Percentiles rank a stretch among this genome's conserved stretches.
Conservation (phyloP, 2,329 filamentous ascomycete genomes). For the Pochonia chlamydosporia region DNA sequence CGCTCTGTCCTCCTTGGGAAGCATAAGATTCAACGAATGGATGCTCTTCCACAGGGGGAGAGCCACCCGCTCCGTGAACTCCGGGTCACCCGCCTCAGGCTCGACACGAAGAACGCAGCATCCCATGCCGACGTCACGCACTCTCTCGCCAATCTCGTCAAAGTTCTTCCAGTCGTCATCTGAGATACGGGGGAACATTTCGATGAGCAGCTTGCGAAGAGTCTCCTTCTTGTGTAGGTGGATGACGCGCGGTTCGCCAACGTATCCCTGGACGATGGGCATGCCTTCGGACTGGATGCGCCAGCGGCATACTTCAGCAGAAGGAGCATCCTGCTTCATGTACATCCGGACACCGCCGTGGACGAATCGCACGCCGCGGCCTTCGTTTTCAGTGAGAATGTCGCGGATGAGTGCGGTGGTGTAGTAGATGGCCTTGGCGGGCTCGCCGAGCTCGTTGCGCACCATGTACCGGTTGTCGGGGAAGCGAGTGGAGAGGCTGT, state of each 20-base stretch:
- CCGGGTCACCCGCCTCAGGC: conserved; percentile 57
- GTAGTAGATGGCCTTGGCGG: conserved; percentile 95
- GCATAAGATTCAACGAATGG: conserved; percentile 89
- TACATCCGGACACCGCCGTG: conserved; percentile 99
- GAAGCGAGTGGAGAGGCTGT: conserved; percentile 77
- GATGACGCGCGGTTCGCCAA: conserved; percentile 72
- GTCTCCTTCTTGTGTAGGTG: conserved; percentile 72
- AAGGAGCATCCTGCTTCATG: conserved; percentile 92
- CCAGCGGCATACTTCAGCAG: conserved; percentile 83
- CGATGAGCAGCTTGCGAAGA: conserved; percentile 73
- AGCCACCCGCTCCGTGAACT: conserved; percentile 71
- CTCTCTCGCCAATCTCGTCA: conserved; percentile 81
- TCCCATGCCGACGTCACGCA: conserved; percentile 76
- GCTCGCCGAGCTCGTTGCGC: conserved; percentile 81
- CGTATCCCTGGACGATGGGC: conserved; percentile 84
- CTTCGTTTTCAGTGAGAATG: conserved; percentile 82
- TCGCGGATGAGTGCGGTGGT: conserved; percentile 78
- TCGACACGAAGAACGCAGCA: conserved; percentile 87
- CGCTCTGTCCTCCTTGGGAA: conserved; percentile 91
- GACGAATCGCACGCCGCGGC: conserved; percentile 87
- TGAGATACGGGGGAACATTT: conserved; percentile 92
- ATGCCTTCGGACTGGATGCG: conserved; percentile 93
- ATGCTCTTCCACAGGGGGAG: conserved; percentile 92
- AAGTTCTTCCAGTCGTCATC: conserved; percentile 69
- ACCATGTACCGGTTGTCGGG: conserved; percentile 92